phyloP scores from a whole-genome alignment of 306 rosid species.

The Oemleria cerasiformis region DNA sequence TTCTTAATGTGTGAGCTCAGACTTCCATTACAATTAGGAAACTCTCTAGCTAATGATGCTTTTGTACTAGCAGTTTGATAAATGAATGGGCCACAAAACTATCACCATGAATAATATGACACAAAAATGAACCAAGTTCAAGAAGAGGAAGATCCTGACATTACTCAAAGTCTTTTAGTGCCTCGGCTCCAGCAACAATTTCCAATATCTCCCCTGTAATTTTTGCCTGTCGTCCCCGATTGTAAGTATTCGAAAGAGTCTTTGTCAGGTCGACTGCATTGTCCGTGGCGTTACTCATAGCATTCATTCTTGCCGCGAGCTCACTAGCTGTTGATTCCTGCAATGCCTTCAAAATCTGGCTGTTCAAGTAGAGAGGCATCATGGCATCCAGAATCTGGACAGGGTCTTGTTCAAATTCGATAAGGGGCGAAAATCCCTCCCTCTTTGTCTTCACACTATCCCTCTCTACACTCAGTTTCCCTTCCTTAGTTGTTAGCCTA shows the following conservation, averaged over 20 bases:
- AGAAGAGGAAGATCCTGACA: constrained; percentile 4
- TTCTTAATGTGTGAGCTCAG: background rate
- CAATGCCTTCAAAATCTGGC: constrained; percentile 68
- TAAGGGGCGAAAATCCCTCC: constrained; percentile 34
- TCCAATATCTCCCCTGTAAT: constrained; percentile 79
- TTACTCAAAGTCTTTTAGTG: constrained; percentile 45
- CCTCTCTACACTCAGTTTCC: constrained; percentile 59
- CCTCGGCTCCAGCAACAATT: constrained; percentile 81
- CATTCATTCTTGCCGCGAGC: constrained; percentile 79
- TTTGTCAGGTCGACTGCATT: constrained; percentile 66
- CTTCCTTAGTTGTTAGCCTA: constrained; percentile 60
- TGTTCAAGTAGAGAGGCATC: constrained; percentile 81
- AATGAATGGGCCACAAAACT: background rate
- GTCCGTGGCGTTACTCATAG: constrained; percentile 77
- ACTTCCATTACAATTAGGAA: background rate
- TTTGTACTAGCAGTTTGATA: background rate
- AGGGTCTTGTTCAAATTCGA: constrained; percentile 84
- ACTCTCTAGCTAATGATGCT: background rate
- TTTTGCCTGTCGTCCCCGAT: constrained; percentile 66
- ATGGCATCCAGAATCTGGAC: constrained; percentile 81
- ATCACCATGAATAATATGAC: background rate
- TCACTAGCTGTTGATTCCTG: constrained; percentile 86
- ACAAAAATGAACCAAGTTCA: constrained; percentile 8
- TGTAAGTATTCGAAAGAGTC: constrained; percentile 48
- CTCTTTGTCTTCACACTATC: constrained; percentile 25